phyloP scores from a whole-genome alignment of 345 rosid genomes.

The Hibiscus tridactylites region DNA sequence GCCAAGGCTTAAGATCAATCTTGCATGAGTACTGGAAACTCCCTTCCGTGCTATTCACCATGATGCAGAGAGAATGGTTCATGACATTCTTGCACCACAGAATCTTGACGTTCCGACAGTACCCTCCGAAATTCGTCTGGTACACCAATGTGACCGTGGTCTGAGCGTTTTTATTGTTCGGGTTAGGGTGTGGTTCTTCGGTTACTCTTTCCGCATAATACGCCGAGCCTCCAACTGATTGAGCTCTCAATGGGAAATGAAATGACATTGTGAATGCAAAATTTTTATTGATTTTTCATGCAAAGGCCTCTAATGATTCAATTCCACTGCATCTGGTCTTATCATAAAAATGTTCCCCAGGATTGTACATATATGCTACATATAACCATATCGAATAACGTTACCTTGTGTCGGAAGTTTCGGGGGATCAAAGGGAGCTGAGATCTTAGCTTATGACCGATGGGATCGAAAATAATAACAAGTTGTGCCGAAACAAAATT shows the following conservation, averaged over 20 bases:
- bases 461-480: not conserved
- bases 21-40: constrained; percentile 36
- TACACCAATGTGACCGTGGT: constrained; percentile 53
- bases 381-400: not conserved
- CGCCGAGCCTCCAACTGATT: constrained; percentile 14
- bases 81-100: constrained; percentile 54
- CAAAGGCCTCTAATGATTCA: not conserved
- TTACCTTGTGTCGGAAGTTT: not conserved
- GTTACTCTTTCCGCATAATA: constrained; percentile 31
- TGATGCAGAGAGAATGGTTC: constrained; percentile 45
- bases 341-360: not conserved
- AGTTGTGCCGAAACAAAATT: not conserved
- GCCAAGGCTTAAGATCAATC: constrained; percentile 71
- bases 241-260: constrained; percentile 16
- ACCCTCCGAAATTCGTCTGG: constrained; percentile 41
- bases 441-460: not conserved
- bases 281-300: not conserved
- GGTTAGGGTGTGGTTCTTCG: constrained; percentile 30
- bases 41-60: constrained; percentile 36
- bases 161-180: constrained; percentile 34
- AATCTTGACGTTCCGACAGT: constrained; percentile 41
- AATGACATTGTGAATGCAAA: constrained; percentile 21
- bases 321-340: not conserved
- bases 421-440: not conserved
- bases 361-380: not conserved